Evolutionary conservation across 176 grass and related monocot genomes (phyloP), one percentile per base, ranked within the genome.

Genomic region (Triticum monococcum): DNA sequence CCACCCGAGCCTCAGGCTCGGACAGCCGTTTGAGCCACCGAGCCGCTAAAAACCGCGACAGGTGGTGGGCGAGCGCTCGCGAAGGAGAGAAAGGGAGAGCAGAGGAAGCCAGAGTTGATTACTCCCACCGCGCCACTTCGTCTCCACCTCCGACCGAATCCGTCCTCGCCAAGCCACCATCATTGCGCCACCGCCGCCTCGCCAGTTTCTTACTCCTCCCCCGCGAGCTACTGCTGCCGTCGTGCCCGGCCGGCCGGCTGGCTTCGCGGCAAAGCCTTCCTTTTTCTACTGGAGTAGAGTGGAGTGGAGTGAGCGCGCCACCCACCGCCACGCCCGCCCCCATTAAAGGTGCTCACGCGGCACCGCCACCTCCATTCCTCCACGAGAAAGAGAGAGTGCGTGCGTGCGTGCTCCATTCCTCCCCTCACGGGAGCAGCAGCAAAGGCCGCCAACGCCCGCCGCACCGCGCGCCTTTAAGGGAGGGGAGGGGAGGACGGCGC

Each of bases 21-120:
- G 88, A 95, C 91, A 93, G 91, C 93, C 93, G 93, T 95, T 95
- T 92, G 76, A 22, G 5, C 16, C 0, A 23, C 85, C 93, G 85
- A 81, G 68, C 65, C 80, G 63, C 12, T 59, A 80, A 88, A 91
- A 26, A 85, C 33, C 25, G 60, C 59, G 17, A 37, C 25, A 28
- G 81, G 52, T 78, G 20, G 84, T 86, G 66, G 72, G 45, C 17
- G 23, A 40, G 68, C 36, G 57, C 38, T 79, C 64, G 71, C 79
- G 71, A 67, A 32, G 71, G 13, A 11, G 46, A 90, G 80, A 54
- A 18, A 54, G 50, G 16, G 1, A 50, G 38, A 88, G 80, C 80
- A 63, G 64, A 68, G 56, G 56, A 59, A 22, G 86, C 38, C 69
- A 54, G 50, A 18, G 50, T 91, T 88, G 85, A 88, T 91, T 88